Conservation (phyloP, 2,329 filamentous ascomycete genomes). For the Dactylonectria macrodidyma region DNA sequence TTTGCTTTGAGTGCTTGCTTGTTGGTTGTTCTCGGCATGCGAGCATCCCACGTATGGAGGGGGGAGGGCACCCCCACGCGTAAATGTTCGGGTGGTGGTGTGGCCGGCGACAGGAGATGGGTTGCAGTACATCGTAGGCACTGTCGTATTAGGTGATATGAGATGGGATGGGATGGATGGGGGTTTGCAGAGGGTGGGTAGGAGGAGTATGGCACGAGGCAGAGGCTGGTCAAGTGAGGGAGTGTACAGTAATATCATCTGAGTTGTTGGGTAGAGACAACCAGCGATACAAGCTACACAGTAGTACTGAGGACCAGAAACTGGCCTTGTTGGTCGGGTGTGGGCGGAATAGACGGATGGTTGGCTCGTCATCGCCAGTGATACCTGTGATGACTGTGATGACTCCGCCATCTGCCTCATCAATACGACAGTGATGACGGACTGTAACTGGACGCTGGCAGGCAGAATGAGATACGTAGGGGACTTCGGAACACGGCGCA, state of each 20-base stretch:
- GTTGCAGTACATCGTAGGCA: neutral
- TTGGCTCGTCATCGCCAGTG: neutral
- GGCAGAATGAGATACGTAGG: neutral
- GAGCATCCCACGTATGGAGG: slow-evolving; percentile 5
- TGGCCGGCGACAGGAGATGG: slow-evolving; percentile 12
- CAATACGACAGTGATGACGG: slow-evolving; percentile 1
- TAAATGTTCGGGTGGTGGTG: neutral
- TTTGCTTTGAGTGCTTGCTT: slow-evolving; percentile 5
- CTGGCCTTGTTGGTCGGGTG: neutral
- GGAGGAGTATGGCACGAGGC: neutral
- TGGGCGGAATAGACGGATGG: neutral
- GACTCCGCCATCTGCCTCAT: neutral
- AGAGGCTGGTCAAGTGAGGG: slow-evolving; percentile 5
- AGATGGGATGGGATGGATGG: slow-evolving; percentile 16
- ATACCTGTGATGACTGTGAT: neutral
- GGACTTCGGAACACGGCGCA: neutral
- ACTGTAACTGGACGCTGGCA: neutral
- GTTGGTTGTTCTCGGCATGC: neutral
- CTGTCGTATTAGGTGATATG: neutral
- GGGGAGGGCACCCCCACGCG: neutral
- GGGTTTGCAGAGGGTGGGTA: slow-evolving; percentile 9
- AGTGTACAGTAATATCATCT: too few species aligned
- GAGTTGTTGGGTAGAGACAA: too few species aligned
- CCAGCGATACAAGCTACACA: too few species aligned
- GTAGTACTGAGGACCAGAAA: too few species aligned